Percentiles rank a stretch among this genome's conserved stretches.
These are phyloP conservation scores for Populus hybrid DNA, from an alignment of 441 rosid genomes.

Conservation along the genomic window DNA sequence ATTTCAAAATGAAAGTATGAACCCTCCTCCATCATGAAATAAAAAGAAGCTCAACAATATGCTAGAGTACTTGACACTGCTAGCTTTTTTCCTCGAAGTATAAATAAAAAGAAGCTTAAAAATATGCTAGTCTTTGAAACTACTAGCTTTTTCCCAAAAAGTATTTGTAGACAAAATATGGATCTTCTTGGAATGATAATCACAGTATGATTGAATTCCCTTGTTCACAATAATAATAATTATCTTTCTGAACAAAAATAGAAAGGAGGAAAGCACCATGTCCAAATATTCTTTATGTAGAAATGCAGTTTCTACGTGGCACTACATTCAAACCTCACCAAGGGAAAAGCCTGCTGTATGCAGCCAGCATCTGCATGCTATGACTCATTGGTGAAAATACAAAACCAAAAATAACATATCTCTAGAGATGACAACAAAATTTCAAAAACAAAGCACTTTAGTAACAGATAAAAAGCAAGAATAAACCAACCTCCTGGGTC, in stretches of 20 bases:
- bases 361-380: neutral
- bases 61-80: neutral
- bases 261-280: neutral
- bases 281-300: neutral
- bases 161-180: neutral
- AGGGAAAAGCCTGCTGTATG: neutral
- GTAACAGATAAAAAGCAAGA: slow-evolving; percentile 10
- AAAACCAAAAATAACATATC: neutral
- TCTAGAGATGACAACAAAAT: neutral
- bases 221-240: neutral
- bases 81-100: neutral
- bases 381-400: neutral
- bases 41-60: neutral
- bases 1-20: neutral
- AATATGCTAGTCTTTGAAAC: neutral
- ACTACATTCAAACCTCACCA: neutral
- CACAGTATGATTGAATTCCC: slow-evolving; percentile 1
- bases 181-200: neutral
- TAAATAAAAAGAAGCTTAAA: neutral
- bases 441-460: slow-evolving; percentile 6
- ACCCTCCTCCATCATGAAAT: neutral
- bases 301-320: neutral
- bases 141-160: neutral
- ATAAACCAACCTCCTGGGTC: slow-evolving; percentile 83
- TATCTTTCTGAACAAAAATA: neutral